Conservation (phyloP, 2,329 filamentous ascomycete species). For the Diaporthe caulivora region DNA sequence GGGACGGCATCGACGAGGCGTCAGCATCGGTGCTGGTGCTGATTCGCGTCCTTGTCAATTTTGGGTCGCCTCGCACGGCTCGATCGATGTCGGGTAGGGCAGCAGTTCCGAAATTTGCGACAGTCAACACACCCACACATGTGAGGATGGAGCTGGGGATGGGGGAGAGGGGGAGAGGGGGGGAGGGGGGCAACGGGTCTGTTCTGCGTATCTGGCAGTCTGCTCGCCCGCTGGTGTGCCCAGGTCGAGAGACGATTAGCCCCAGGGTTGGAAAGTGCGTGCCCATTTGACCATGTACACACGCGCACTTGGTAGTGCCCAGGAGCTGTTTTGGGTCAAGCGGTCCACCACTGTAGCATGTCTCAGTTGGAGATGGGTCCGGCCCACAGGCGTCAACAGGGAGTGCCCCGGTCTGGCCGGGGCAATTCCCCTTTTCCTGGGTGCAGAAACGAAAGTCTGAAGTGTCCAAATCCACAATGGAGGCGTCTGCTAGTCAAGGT, state of each 20-base stretch:
- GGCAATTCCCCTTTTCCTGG: slow-evolving; percentile 24
- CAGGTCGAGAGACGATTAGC: slow-evolving; percentile 16
- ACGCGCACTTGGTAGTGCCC: slow-evolving; percentile 7
- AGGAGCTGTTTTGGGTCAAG: slow-evolving; percentile 27
- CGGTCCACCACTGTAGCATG: slow-evolving; percentile 26
- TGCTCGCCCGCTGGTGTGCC: slow-evolving; percentile 3
- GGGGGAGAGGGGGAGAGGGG: neutral
- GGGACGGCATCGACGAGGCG: neutral
- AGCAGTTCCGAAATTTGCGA: neutral
- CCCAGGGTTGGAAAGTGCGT: neutral
- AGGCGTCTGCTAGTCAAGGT: slow-evolving; percentile 26
- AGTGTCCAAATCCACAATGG: slow-evolving; percentile 15
- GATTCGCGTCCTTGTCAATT: neutral
- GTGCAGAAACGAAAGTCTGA: slow-evolving; percentile 20
- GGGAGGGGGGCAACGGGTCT: neutral
- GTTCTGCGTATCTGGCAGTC: neutral
- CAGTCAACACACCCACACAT: slow-evolving; percentile 1
- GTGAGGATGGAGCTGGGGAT: neutral
- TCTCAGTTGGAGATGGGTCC: slow-evolving; percentile 23
- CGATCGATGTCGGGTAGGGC: slow-evolving; percentile 11
- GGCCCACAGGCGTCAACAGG: slow-evolving; percentile 22
- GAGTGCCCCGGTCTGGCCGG: slow-evolving; percentile 20
- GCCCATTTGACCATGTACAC: neutral
- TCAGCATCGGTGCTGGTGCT: neutral
- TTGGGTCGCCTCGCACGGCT: neutral